Conservation (phyloP, 768 basidiomycete species). For the Phlebiopsis gigantea region DNA sequence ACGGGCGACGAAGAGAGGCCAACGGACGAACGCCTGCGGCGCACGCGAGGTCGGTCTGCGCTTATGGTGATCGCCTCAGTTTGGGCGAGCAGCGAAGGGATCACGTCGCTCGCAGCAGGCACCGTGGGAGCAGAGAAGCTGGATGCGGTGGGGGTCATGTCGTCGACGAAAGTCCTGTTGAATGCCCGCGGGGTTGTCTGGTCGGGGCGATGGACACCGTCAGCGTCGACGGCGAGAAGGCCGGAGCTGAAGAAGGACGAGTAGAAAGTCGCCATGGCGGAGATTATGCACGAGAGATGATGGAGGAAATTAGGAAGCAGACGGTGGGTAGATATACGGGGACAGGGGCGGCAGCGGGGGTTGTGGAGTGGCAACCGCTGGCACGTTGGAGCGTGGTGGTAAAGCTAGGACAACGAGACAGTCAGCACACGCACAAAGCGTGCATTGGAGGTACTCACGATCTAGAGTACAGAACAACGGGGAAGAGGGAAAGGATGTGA, state of each 20-base stretch:
- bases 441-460: not conserved
- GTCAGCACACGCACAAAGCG: not conserved
- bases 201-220: constrained; percentile 13
- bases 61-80: constrained; percentile 19
- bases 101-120: constrained; percentile 17
- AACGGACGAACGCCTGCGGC: constrained; percentile 60
- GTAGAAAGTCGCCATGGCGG: constrained; percentile 32
- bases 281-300: not conserved
- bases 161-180: constrained; percentile 20
- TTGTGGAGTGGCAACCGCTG: not conserved
- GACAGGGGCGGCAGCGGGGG: not conserved
- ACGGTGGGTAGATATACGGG: not conserved
- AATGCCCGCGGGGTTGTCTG: constrained; percentile 22
- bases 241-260: constrained; percentile 71
- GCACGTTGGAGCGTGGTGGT: not conserved
- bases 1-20: constrained; percentile 32
- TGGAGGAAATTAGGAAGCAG: not conserved
- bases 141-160: constrained; percentile 32
- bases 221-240: constrained; percentile 46
- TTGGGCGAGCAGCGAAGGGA: constrained; percentile 28
- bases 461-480: not conserved
- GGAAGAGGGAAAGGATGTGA: not conserved
- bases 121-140: constrained; percentile 13
- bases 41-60: constrained; percentile 36
- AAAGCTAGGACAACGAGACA: not conserved